Evolutionary conservation across 768 basidiomycete species (phyloP).

Genomic region (Cubamyces sp.): DNA sequence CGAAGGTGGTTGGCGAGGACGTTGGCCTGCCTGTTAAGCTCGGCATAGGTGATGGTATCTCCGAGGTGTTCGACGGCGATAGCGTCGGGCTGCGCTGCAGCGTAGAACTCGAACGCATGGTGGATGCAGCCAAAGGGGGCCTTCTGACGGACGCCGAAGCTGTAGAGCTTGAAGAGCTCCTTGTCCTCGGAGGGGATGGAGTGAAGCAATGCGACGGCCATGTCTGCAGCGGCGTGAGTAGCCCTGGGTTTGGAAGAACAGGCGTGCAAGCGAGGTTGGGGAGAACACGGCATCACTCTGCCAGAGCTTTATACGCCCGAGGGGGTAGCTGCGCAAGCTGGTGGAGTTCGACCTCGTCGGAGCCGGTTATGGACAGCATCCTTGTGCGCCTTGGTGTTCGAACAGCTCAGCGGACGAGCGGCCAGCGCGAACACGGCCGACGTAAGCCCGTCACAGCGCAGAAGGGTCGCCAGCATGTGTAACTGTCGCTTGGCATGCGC

Average conservation of each 20-base stretch:
- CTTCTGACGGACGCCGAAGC: constrained; percentile 43
- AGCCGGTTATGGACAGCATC: not conserved
- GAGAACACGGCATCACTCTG: not conserved
- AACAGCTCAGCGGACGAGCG: not conserved
- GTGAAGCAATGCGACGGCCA: constrained; percentile 22
- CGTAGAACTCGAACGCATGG: constrained; percentile 57
- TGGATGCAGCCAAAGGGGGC: constrained; percentile 55
- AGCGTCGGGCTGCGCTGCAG: constrained; percentile 43
- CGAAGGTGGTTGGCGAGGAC: constrained; percentile 50
- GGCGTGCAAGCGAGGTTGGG: constrained; percentile 7
- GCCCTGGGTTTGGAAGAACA: constrained; percentile 6
- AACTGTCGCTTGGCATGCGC: constrained; percentile 1
- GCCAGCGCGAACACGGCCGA: constrained; percentile 10
- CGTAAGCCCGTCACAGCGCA: constrained; percentile 18
- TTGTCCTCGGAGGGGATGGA: constrained; percentile 46
- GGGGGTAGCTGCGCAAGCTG: constrained; percentile 6
- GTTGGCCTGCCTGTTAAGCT: constrained; percentile 54
- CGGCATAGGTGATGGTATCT: constrained; percentile 51
- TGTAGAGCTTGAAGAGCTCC: constrained; percentile 48
- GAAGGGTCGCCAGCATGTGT: constrained; percentile 14
- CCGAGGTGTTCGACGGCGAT: constrained; percentile 54
- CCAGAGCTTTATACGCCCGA: constrained; percentile 12
- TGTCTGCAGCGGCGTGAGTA: constrained; percentile 16
- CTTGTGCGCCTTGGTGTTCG: not conserved
- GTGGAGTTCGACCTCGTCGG: constrained; percentile 9